Base-by-base conservation (phyloP, 1,139 yeast genomes). In the Saccharomyces hybrid region DNA sequence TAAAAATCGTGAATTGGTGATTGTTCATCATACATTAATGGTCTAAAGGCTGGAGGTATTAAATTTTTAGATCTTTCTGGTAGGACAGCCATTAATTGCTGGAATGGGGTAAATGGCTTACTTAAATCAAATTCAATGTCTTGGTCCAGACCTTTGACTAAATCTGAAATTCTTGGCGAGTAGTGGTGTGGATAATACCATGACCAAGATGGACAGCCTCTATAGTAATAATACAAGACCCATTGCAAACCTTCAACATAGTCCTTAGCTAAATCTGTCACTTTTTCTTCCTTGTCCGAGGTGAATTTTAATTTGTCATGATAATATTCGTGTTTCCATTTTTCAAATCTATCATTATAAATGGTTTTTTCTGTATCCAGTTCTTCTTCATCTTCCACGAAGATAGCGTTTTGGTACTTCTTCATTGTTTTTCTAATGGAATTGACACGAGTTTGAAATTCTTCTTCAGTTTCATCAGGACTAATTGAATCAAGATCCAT, bases 1-100 rank as follows among this genome's bases (percentile, higher is more conserved):
- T 95, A 93, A 64, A 90, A 91, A 61, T 89, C 96, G 56, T 79
- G 80, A 60, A 95, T 90, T 28, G 97, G 96, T 2, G 98, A 91
- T 52, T 77, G 77, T 49, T 84, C 85, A 55, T 91, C 96, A n/a
- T 85, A 83, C 97, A 93, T 91, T 58, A 95, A 76, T 5, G 84
- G 80, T 70, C 96, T 80, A 67, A 86, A 87, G 38, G 82, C 82
- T 6, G 77, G 70, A 2, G 99, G 99, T 70, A 95, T 83, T 60
- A 93, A 79, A 53, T 79, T 77, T 57, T 81, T 82, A 5, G 98
- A 90, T 74, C 97, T 83, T 26, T 93, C 96, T 0, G 99, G 99
- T 60, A 95, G 76, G 28, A 95, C 99, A 13, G 97, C 96, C 99
- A 95, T 93, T 64, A 95, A 79, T 73, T 95, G 99, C 69, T 93